These are phyloP conservation scores for Aspergillus floridensis DNA, from an alignment of 2,329 filamentous ascomycete species.

Conservation along the genomic window DNA sequence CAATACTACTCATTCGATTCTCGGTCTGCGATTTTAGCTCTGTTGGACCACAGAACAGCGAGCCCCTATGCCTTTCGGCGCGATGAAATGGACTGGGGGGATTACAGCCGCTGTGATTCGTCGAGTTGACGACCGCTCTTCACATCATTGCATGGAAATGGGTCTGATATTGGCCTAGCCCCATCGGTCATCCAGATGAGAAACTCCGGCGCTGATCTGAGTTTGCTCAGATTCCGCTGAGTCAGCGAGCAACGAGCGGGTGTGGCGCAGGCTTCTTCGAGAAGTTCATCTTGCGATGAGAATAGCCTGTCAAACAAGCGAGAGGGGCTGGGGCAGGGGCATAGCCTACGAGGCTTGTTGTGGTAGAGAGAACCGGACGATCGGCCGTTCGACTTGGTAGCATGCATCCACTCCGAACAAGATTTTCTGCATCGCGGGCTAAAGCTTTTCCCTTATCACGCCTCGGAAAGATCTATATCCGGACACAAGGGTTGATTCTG, in stretches of 20 bases:
- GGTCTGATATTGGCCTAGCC: too few species aligned
- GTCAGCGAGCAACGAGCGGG: not conserved
- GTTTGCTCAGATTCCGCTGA: not conserved
- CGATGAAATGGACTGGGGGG: too few species aligned
- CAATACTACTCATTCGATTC: not conserved
- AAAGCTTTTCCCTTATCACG: conserved; percentile 5
- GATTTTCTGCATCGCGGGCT: not conserved
- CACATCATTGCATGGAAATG: too few species aligned
- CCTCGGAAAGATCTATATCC: not conserved
- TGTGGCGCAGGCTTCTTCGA: not conserved
- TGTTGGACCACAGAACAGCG: too few species aligned
- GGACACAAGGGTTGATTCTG: not conserved
- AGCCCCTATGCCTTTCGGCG: too few species aligned
- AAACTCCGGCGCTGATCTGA: not conserved
- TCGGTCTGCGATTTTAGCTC: too few species aligned
- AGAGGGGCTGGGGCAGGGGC: not conserved
- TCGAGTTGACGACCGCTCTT: too few species aligned
- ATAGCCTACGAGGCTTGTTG: not conserved
- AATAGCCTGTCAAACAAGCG: not conserved
- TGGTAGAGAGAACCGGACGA: not conserved
- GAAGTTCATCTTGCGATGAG: not conserved
- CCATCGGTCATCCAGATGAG: not conserved
- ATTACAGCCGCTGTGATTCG: too few species aligned
- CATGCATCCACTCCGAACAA: not conserved
- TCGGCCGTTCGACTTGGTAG: not conserved